These are phyloP conservation scores for Skeletonema marinoi DNA, from an alignment of 108 stramenopile species.

Conservation along the genomic window DNA sequence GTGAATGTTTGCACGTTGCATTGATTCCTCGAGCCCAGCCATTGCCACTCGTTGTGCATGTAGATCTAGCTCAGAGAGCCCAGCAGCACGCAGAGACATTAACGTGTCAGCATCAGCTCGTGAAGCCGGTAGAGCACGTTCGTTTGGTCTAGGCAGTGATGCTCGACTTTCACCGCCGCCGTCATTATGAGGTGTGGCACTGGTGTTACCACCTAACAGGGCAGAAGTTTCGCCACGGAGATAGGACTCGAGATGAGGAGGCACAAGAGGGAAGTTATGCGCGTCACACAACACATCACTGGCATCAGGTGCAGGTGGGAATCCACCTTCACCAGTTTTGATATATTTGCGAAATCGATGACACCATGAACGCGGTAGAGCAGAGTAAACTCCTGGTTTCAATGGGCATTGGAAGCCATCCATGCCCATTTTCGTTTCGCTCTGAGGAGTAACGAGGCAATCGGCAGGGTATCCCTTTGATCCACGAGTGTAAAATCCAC, in stretches of 20 bases:
- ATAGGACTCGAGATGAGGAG: slow-evolving; percentile 80
- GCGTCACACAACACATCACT: slow-evolving; percentile 75
- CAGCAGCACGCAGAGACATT: slow-evolving; percentile 64
- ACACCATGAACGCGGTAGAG: slow-evolving; percentile 79
- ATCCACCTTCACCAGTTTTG: slow-evolving; percentile 82
- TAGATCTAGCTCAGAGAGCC: slow-evolving; percentile 60
- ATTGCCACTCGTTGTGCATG: slow-evolving; percentile 68
- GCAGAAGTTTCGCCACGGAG: slow-evolving; percentile 62
- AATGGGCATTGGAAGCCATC: slow-evolving; percentile 57
- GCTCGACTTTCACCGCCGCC: slow-evolving; percentile 9
- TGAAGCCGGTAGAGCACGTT: background rate
- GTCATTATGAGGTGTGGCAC: slow-evolving; percentile 8
- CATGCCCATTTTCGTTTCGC: background rate
- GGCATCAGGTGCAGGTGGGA: slow-evolving; percentile 70
- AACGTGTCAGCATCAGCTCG: slow-evolving; percentile 48
- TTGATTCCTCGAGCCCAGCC: slow-evolving; percentile 55
- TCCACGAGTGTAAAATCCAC: slow-evolving; percentile 72
- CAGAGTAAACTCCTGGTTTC: slow-evolving; percentile 65
- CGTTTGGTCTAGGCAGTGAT: slow-evolving; percentile 37
- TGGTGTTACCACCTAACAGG: slow-evolving; percentile 38
- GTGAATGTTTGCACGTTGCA: slow-evolving; percentile 21
- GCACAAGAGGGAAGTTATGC: slow-evolving; percentile 74
- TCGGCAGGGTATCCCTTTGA: slow-evolving; percentile 62
- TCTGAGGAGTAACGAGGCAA: slow-evolving; percentile 39
- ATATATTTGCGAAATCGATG: slow-evolving; percentile 83